Percentiles rank a stretch among this genome's conserved stretches.
Conservation (phyloP, 2,329 filamentous ascomycete genomes). For the Piedraia hortae region DNA sequence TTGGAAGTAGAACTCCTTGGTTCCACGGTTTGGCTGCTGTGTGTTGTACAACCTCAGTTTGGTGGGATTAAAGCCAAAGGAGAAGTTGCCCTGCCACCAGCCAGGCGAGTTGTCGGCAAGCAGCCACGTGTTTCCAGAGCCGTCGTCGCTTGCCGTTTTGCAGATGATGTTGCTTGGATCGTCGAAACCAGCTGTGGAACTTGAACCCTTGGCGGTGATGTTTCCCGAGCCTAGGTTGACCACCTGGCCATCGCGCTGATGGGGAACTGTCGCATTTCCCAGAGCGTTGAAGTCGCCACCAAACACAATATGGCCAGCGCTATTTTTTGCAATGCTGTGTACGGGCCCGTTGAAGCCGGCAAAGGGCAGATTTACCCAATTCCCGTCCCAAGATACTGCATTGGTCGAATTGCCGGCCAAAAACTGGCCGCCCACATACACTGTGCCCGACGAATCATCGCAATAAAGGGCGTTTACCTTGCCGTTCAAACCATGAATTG, state of each 20-base stretch:
- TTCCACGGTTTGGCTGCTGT: conserved; percentile 49
- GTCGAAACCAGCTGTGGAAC: conserved; percentile 33
- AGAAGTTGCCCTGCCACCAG: conserved; percentile 59
- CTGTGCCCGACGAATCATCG: conserved; percentile 45
- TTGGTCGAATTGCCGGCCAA: conserved; percentile 58
- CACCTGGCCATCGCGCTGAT: conserved; percentile 38
- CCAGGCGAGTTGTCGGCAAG: conserved; percentile 48
- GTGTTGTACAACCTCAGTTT: conserved; percentile 78
- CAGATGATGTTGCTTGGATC: conserved; percentile 66
- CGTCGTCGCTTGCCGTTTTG: conserved; percentile 37
- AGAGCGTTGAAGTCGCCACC: conserved; percentile 73
- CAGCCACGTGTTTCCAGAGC: conserved; percentile 56
- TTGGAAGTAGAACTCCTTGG: conserved; percentile 65
- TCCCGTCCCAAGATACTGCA: conserved; percentile 54
- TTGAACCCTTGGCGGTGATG: conserved; percentile 38
- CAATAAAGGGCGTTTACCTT: conserved; percentile 62
- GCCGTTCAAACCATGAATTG: conserved; percentile 58
- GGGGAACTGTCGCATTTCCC: conserved; percentile 47
- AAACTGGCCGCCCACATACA: conserved; percentile 81
- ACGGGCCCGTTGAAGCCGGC: conserved; percentile 86
- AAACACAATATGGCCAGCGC: conserved; percentile 69
- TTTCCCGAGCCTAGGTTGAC: conserved; percentile 63
- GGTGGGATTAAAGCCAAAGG: conserved; percentile 63
- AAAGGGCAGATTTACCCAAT: conserved; percentile 65
- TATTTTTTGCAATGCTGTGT: conserved; percentile 51